phyloP scores from a whole-genome alignment of 306 rosid genomes.

The Vicia villosa region DNA sequence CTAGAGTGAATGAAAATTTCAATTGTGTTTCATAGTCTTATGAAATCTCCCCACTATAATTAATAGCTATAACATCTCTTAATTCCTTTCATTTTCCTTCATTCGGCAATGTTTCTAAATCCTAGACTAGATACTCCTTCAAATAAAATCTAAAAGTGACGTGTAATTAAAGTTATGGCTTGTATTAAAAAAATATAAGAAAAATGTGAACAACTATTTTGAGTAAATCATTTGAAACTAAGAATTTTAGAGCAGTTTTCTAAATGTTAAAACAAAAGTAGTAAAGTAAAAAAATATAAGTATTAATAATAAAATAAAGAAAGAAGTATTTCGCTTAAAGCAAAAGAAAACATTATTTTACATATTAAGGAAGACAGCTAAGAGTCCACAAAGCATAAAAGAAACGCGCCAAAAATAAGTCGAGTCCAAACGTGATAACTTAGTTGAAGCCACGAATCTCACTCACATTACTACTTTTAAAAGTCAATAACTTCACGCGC shows the following conservation, averaged over 20 bases:
- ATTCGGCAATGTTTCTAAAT: too few species aligned
- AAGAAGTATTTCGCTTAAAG: not conserved
- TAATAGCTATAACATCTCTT: too few species aligned
- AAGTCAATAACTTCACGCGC: conserved; percentile 20
- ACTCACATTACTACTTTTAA: not conserved
- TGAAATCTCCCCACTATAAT: too few species aligned
- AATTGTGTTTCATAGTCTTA: too few species aligned
- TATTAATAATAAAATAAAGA: not conserved
- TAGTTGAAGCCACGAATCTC: conserved; percentile 37
- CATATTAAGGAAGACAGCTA: conserved; percentile 26
- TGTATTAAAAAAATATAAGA: too few species aligned
- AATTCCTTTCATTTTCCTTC: too few species aligned
- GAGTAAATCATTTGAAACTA: not conserved
- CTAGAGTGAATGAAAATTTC: too few species aligned
- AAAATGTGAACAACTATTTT: not conserved
- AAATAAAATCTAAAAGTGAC: too few species aligned
- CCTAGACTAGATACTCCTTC: too few species aligned
- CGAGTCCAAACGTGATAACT: conserved; percentile 9
- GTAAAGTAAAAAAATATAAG: not conserved
- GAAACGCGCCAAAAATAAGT: conserved; percentile 1
- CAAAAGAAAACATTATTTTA: not conserved
- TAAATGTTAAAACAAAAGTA: not conserved
- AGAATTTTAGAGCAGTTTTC: too few species aligned
- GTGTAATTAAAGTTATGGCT: too few species aligned
- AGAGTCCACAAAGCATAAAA: conserved; percentile 30